These are phyloP conservation scores for Gonapodya sp. DNA, from an alignment of 192 early-diverging fungal species.

Conservation along the genomic window DNA sequence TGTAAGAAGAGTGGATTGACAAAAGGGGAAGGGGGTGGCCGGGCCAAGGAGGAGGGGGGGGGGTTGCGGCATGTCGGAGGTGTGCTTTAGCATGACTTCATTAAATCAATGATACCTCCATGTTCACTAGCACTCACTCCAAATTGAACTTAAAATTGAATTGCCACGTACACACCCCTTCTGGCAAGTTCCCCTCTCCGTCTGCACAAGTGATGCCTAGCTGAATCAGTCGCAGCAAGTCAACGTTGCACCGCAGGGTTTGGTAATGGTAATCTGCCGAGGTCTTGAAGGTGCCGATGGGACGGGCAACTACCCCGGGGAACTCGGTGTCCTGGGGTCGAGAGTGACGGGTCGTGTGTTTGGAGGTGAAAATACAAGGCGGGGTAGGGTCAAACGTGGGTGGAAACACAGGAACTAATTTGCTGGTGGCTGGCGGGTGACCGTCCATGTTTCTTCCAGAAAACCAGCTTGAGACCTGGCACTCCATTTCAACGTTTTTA, in stretches of 20 bases:
- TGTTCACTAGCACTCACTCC: too few species aligned
- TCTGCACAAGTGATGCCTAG: slow-evolving; percentile 92
- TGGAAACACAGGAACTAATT: too few species aligned
- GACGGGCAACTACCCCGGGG: slow-evolving; percentile 94
- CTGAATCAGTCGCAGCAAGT: slow-evolving; percentile 95
- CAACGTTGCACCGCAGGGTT: slow-evolving; percentile 93
- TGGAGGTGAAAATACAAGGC: slow-evolving; percentile 14
- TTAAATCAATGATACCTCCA: slow-evolving; percentile 13
- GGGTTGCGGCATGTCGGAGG: slow-evolving; percentile 2
- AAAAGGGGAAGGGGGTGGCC: slow-evolving; percentile 11
- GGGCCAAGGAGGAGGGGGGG: neutral
- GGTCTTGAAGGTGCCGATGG: slow-evolving; percentile 92
- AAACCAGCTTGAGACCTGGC: too few species aligned
- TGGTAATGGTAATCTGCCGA: slow-evolving; percentile 99
- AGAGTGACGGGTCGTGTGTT: neutral
- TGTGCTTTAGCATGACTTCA: neutral
- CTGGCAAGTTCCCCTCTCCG: slow-evolving; percentile 72
- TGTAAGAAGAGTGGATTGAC: neutral
- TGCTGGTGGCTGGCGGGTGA: too few species aligned
- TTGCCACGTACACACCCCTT: slow-evolving; percentile 90
- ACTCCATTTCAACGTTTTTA: too few species aligned
- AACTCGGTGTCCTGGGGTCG: slow-evolving; percentile 86
- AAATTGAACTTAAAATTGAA: slow-evolving; percentile 99
- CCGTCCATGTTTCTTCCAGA: too few species aligned
- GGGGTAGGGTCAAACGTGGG: neutral